Evolutionary conservation across 2,329 filamentous ascomycete species (phyloP).

Genomic region (Coniochaeta prunicola): DNA sequence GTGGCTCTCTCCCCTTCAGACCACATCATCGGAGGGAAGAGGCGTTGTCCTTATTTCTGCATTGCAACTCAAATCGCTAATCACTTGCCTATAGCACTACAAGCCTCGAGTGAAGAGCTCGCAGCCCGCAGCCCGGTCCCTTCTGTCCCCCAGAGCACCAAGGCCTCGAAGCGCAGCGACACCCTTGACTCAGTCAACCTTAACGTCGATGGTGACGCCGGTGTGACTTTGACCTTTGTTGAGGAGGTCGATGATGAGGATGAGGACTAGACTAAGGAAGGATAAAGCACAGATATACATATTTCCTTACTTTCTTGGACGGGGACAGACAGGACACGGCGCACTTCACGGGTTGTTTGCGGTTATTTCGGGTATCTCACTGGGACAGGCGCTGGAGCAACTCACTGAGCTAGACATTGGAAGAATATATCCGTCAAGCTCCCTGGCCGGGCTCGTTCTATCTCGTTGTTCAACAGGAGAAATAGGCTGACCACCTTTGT

Average conservation of each 20-base stretch:
- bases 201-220: constrained; percentile 34
- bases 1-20: neutral
- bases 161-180: constrained; percentile 9
- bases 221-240: constrained; percentile 39
- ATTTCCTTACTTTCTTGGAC: neutral
- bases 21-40: neutral
- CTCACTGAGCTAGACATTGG: neutral
- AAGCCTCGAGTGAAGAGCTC: constrained; percentile 12
- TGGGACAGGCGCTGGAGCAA: neutral
- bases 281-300: neutral
- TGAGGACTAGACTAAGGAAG: constrained; percentile 16
- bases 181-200: constrained; percentile 35
- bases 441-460: neutral
- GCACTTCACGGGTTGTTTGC: neutral
- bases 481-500: neutral
- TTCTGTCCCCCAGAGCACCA: neutral
- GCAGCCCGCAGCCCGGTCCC: constrained; percentile 8
- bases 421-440: neutral
- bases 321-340: neutral
- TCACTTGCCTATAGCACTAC: constrained; percentile 15
- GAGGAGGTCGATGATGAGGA: constrained; percentile 26
- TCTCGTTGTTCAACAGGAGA: neutral
- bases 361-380: neutral
- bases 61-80: neutral
- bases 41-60: neutral